Evolutionary conservation across 2,329 filamentous ascomycete species (phyloP), one percentile per base, ranked within the genome.

Genomic region (Gyromitra esculenta): DNA sequence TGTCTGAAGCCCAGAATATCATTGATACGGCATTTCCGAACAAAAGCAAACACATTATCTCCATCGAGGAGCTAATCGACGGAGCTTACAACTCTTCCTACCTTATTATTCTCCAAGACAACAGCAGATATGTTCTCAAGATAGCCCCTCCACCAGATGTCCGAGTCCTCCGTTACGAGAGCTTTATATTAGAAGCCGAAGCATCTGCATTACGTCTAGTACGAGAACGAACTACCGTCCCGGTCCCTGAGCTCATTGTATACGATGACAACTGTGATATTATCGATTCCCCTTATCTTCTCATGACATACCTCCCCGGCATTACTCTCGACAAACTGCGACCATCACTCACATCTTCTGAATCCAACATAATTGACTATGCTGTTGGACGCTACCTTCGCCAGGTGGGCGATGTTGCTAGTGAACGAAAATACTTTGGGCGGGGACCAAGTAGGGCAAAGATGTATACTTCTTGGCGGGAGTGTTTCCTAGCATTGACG

Each of bases 401-500:
- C 15, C 67, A 63, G 13, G 66, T 75, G 59, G 70, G 70, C 18
- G 56, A 57, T 25, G 80, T 77, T 67, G 57, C 60, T 59, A 45
- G 66, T 63, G 75, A 70, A 56, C 62, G 74, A 54, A 31, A 65
- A n/a, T 57, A 43, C 68, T 79, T 52, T 43, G 77, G 59, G 50
- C 59, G 57, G 39, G 62, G 37, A n/a, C 78, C 60, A 25, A 77
- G 50, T 45, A 77, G 43, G 35, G 76, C 79, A 80, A 66, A 83
- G 83, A 52, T 82, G 81, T 80, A 80, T 1, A 81, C 81, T 5
- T 86, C 85, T 1, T 91, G 89, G 89, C 85, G 85, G 0, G 83
- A 85, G 41, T 87, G 88, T 0, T 91, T 91, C 70, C 85, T 88
- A 50, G 83, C 84, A 1, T 82, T 91, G 70, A 81, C 90, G 7